Evolutionary conservation across 257 asterid genomes (phyloP), one percentile per base, ranked within the genome.

Genomic region (Capsicum baccatum): DNA sequence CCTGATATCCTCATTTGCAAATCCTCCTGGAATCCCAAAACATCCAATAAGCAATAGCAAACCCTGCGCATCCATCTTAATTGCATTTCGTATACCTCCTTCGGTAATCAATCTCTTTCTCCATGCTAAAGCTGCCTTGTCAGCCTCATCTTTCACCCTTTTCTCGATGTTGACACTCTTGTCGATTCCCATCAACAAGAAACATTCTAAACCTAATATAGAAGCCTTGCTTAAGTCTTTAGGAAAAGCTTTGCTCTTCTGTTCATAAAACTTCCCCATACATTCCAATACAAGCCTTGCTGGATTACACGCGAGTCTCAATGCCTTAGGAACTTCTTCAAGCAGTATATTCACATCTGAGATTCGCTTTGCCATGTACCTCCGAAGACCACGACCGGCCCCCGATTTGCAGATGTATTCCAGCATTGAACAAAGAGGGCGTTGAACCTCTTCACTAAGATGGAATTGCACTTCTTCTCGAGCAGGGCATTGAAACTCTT

Each of bases 21-120:
- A 94, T 74, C 47, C 11, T 47, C 48, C 17, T 17, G 96, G 95
- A 35, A 92, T 79, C 68, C 97, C 97, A 83, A 93, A 96, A 81
- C 98, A 92, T 44, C 91, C 92, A 63, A 96, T 83, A 57, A 96
- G 90, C 88, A 94, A 63, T 83, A 96, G 85, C 89, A 96, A 89
- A 57, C 99, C 99, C 6, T 97, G 91, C 2, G 97, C 97, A 88
- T 96, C 98, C 17, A 90, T 90, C 88, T 89, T 84, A 78, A 76
- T 52, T 63, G 97, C 94, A 84, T 57, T 87, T 16, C 84, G 79
- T 76, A 94, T 15, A 50, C 99, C 98, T 79, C 97, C 98, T 90
- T 95, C 97, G 19, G 44, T 37, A 26, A 91, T 35, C 91, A 96
- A 64, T 82, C 98, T 91, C 89, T 91, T 94, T 87, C 90, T 90